These are phyloP conservation scores for Neocallimastix lanati DNA, from an alignment of 192 early-diverging fungal species.

Conservation along the genomic window DNA sequence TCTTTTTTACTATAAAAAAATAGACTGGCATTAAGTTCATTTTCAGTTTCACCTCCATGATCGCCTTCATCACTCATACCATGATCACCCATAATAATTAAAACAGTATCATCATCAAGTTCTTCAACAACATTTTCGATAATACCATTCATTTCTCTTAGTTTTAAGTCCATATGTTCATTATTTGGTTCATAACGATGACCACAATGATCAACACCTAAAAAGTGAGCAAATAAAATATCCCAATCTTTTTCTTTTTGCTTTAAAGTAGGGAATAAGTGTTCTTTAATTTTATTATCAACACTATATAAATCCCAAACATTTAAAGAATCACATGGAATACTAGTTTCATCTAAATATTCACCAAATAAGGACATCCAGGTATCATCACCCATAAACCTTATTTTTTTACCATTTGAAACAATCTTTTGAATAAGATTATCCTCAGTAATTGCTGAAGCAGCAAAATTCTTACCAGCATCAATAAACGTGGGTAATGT, in stretches of 20 bases:
- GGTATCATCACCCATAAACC: neutral
- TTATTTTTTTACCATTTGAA: slow-evolving; percentile 10
- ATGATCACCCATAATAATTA: slow-evolving; percentile 89
- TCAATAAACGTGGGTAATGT: slow-evolving; percentile 66
- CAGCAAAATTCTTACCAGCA: slow-evolving; percentile 63
- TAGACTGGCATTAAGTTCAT: slow-evolving; percentile 70
- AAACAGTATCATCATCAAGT: slow-evolving; percentile 57
- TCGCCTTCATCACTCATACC: slow-evolving; percentile 92
- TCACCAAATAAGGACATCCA: slow-evolving; percentile 59
- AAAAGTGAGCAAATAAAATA: slow-evolving; percentile 72
- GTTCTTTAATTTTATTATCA: slow-evolving; percentile 61
- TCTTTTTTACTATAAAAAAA: slow-evolving; percentile 47
- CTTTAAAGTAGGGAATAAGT: slow-evolving; percentile 30
- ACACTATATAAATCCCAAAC: slow-evolving; percentile 88
- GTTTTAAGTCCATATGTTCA: slow-evolving; percentile 66
- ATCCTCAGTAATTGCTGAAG: slow-evolving; percentile 48
- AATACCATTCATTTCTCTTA: slow-evolving; percentile 67
- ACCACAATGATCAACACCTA: slow-evolving; percentile 93
- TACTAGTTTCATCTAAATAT: slow-evolving; percentile 23
- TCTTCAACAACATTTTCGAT: slow-evolving; percentile 39
- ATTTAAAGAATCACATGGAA: slow-evolving; percentile 31
- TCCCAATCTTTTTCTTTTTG: slow-evolving; percentile 40
- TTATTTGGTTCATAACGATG: slow-evolving; percentile 79
- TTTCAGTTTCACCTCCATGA: slow-evolving; percentile 86
- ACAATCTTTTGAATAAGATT: slow-evolving; percentile 51